Conservation (phyloP, 106 monocot genomes). For the Dioscorea zingiberensis region DNA sequence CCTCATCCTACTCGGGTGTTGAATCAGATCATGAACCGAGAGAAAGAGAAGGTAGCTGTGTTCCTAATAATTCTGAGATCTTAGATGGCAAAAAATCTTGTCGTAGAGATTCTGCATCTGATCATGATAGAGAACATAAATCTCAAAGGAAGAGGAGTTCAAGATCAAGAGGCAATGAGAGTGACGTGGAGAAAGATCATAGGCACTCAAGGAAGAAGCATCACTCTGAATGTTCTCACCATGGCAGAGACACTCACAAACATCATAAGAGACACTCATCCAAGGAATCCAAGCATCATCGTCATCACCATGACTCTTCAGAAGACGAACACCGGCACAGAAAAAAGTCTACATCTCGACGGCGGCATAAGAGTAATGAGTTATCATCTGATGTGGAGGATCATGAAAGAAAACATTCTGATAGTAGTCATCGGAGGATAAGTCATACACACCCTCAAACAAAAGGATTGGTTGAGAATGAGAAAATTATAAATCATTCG, state of each 20-base stretch:
- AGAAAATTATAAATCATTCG: background rate
- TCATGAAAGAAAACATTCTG: slow-evolving; percentile 11
- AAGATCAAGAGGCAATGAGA: slow-evolving; percentile 10
- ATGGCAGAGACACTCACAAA: background rate
- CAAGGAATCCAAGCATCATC: slow-evolving; percentile 27
- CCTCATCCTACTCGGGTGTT: slow-evolving; percentile 8
- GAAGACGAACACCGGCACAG: slow-evolving; percentile 27
- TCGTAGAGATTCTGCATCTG: slow-evolving; percentile 10
- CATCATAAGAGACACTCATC: slow-evolving; percentile 13
- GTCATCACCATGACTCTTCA: slow-evolving; percentile 17
- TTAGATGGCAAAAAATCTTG: background rate
- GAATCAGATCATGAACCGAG: slow-evolving; percentile 13
- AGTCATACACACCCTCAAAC: slow-evolving; percentile 18
- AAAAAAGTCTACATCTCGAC: slow-evolving; percentile 20
- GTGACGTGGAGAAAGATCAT: slow-evolving; percentile 21
- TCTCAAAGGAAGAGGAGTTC: slow-evolving; percentile 19
- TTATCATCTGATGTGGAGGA: slow-evolving; percentile 33
- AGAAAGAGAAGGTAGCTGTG: slow-evolving; percentile 66
- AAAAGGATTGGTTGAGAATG: background rate
- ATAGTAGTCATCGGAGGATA: slow-evolving; percentile 18
- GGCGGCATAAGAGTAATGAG: background rate
- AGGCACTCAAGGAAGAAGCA: slow-evolving; percentile 30
- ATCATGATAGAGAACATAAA: slow-evolving; percentile 1
- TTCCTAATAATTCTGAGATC: slow-evolving; percentile 29
- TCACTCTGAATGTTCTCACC: background rate